phyloP scores from a whole-genome alignment of 2,329 filamentous ascomycete species.

The Monosporascus ibericus region DNA sequence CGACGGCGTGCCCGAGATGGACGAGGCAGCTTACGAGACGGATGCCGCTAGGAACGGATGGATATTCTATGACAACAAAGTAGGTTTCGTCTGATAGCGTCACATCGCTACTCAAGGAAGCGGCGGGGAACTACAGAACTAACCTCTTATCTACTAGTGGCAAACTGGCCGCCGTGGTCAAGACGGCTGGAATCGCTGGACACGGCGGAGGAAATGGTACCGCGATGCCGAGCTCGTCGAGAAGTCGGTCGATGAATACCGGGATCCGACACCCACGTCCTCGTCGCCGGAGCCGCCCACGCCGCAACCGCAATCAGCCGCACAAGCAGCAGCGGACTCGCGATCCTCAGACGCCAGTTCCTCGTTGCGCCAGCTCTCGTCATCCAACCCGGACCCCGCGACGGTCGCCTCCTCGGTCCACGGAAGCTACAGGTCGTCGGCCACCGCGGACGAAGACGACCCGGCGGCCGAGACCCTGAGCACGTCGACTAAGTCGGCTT shows the following conservation, averaged over 20 bases:
- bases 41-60: slow-evolving; percentile 68
- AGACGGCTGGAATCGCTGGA: slow-evolving; percentile 94
- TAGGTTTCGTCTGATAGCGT: slow-evolving; percentile 30
- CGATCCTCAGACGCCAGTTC: slow-evolving; percentile 5
- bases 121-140: too few relatives aligned
- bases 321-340: too few relatives aligned
- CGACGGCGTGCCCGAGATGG: slow-evolving; percentile 60
- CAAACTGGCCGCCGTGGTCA: slow-evolving; percentile 75
- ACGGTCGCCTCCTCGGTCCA: slow-evolving; percentile 4
- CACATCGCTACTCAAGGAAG: too few relatives aligned
- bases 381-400: slow-evolving; percentile 10
- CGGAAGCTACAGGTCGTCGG: slow-evolving; percentile 2
- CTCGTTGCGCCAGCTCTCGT: slow-evolving; percentile 1
- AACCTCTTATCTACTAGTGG: slow-evolving; percentile 53
- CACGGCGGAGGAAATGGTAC: slow-evolving; percentile 89
- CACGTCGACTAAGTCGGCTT: slow-evolving; percentile 24
- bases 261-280: slow-evolving; percentile 33
- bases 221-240: slow-evolving; percentile 94
- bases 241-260: slow-evolving; percentile 33
- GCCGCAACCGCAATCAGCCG: slow-evolving; percentile 18
- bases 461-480: slow-evolving; percentile 15
- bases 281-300: slow-evolving; percentile 18
- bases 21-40: slow-evolving; percentile 44
- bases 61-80: slow-evolving; percentile 98
- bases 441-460: not conserved